Evolutionary conservation across 148 eudicot species (phyloP), one percentile per base, ranked within the genome.

Genomic region (Nepenthes mirabilis): DNA sequence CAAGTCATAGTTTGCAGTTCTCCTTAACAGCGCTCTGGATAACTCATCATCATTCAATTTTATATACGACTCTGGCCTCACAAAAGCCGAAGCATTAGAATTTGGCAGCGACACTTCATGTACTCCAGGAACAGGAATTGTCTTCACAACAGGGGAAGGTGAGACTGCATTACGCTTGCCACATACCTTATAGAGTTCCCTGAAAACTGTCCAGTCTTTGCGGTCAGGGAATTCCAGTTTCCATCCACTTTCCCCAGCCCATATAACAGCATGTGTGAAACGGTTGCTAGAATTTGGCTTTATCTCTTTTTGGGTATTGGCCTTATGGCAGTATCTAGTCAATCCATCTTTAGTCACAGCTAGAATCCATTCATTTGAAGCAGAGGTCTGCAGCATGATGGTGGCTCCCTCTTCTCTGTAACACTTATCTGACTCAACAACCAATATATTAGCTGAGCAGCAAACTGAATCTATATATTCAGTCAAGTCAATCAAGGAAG

Each of bases 151-250:
- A 33, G 90, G 76, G 13, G 73, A 64, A 56, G 52, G 70, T 13
- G 68, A 63, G 36, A 54, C 72, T 40, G 72, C 54, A 63, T 84
- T 88, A 59, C 82, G 75, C n/a, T 88, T 84, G 56, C 59, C 82
- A 66, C 98, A 93, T 62, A 74, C 70, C 73, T 75, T 82, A 35
- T 82, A 88, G 1, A 93, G 71, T 52, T 93, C 91, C 67, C 84
- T 93, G 54, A 93, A 93, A 51, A 86, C 62, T 43, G 69, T 32
- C 98, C 98, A 93, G 48, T 93, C 95, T 57, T 72, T 79, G 65
- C 82, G 79, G 45, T 80, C 68, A 47, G 82, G 79, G 72, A 93
- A 93, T 78, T 93, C 98, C 0, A 93, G 81, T 68, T 84, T 93
- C 91, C 83, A 93, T 57, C 77, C 75, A 52, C 66, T 62, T 53